phyloP scores from a whole-genome alignment of 148 eudicot genomes.

The Drosera capensis region DNA sequence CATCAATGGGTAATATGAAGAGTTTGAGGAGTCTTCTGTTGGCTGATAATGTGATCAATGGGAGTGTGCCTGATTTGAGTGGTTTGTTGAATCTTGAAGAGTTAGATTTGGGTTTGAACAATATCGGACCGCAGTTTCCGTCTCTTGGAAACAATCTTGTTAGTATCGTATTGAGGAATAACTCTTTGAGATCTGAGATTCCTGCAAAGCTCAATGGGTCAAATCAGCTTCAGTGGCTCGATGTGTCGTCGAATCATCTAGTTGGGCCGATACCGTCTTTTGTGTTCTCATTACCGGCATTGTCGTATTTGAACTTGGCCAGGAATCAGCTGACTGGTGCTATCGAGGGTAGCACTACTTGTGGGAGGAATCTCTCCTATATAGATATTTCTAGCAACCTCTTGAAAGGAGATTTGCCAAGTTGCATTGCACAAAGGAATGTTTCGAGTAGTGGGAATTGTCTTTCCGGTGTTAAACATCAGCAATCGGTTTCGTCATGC shows the following conservation, averaged over 20 bases:
- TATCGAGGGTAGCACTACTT: slow-evolving; percentile 25
- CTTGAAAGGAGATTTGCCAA: slow-evolving; percentile 50
- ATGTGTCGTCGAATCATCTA: slow-evolving; percentile 50
- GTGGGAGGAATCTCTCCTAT: slow-evolving; percentile 33
- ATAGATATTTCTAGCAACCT: slow-evolving; percentile 70
- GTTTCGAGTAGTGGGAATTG: slow-evolving; percentile 56
- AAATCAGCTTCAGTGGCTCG: slow-evolving; percentile 37
- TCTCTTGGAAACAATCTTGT: slow-evolving; percentile 34
- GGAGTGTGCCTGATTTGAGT: slow-evolving; percentile 54
- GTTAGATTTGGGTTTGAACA: slow-evolving; percentile 53
- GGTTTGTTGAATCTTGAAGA: slow-evolving; percentile 33
- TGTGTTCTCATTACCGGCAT: slow-evolving; percentile 38
- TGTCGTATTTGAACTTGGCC: slow-evolving; percentile 46
- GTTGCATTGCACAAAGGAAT: slow-evolving; percentile 37
- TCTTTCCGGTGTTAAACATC: slow-evolving; percentile 34
- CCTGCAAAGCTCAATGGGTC: slow-evolving; percentile 25
- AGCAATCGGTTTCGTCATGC: slow-evolving; percentile 37
- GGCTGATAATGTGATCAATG: slow-evolving; percentile 53
- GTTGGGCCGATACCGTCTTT: slow-evolving; percentile 50
- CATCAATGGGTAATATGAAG: slow-evolving; percentile 24
- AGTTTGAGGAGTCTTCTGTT: slow-evolving; percentile 31
- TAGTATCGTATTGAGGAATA: slow-evolving; percentile 33
- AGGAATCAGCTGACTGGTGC: slow-evolving; percentile 62
- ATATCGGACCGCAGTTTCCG: slow-evolving; percentile 60
- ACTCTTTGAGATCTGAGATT: slow-evolving; percentile 46